Conservation (phyloP, 1,139 yeast genomes). For the Fermentozyma sake region DNA sequence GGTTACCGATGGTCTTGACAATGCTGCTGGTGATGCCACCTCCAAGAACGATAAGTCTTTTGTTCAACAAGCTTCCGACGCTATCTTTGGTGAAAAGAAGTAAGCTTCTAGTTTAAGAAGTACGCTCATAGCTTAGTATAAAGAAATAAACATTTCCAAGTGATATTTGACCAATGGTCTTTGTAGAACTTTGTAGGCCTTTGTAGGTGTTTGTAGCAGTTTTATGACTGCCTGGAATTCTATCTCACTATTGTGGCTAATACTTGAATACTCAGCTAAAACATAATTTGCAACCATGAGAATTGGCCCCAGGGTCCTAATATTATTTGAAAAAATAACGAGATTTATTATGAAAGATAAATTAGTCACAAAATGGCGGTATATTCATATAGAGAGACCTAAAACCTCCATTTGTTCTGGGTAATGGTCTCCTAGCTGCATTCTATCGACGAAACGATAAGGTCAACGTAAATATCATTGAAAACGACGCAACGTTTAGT, state of each 20-base stretch:
- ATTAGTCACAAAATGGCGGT: no score
- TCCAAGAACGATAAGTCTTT: conserved; percentile 67
- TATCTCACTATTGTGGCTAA: no score
- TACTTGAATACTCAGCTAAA: no score
- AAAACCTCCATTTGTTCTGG: no score
- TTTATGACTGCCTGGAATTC: no score
- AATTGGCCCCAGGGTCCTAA: not conserved
- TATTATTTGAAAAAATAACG: no score
- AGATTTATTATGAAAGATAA: no score
- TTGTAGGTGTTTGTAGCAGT: no score
- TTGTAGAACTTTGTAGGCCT: not conserved
- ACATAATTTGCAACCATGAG: conserved; percentile 2
- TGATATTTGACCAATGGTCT: not conserved
- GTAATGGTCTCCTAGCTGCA: no score
- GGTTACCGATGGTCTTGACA: conserved; percentile 63
- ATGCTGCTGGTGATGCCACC: conserved; percentile 51
- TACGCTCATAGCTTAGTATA: not conserved
- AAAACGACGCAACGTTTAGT: conserved; percentile 10
- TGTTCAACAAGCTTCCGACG: conserved; percentile 64
- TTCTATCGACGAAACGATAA: conserved; percentile 29
- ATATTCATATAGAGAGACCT: no score
- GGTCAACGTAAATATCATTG: conserved; percentile 16
- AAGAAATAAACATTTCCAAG: not conserved
- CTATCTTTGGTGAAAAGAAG: conserved; percentile 15
- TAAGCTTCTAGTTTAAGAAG: conserved; percentile 2